Conservation (phyloP, 441 rosid species). For the Biscutella auriculata region DNA sequence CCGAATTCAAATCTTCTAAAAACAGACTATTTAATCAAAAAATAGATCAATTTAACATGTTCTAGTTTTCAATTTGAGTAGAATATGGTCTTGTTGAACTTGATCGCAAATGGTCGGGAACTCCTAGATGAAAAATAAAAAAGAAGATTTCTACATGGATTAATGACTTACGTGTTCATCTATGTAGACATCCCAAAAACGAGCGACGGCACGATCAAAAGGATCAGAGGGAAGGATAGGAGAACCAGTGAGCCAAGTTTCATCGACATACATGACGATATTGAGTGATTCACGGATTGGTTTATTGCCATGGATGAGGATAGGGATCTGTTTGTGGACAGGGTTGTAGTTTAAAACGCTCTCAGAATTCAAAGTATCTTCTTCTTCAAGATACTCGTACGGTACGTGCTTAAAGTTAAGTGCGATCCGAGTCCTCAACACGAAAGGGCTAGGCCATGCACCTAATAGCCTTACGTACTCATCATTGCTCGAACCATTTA, state of each 20-base stretch:
- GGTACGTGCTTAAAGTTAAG: slow-evolving; percentile 28
- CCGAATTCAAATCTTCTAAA: too few species aligned
- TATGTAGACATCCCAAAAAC: slow-evolving; percentile 37
- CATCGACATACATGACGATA: slow-evolving; percentile 32
- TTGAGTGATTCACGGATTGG: slow-evolving; percentile 34
- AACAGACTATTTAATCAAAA: too few species aligned
- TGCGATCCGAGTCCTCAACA: slow-evolving; percentile 29
- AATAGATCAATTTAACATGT: too few species aligned
- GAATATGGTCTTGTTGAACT: too few species aligned
- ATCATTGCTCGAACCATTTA: slow-evolving; percentile 14
- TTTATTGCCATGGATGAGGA: slow-evolving; percentile 32
- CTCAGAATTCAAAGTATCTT: slow-evolving; percentile 24
- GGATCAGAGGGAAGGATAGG: slow-evolving; percentile 36
- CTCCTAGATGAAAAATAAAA: neutral
- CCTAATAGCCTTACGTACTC: slow-evolving; percentile 32
- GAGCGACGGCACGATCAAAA: slow-evolving; percentile 35
- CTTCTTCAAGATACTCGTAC: slow-evolving; percentile 32
- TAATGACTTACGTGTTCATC: slow-evolving; percentile 39
- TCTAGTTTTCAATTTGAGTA: too few species aligned
- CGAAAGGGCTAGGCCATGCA: slow-evolving; percentile 36
- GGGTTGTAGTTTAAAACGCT: slow-evolving; percentile 36
- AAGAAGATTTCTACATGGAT: neutral
- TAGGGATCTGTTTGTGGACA: slow-evolving; percentile 32
- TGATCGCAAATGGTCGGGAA: too few species aligned
- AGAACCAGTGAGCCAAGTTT: slow-evolving; percentile 30